These are phyloP conservation scores for Ophiostoma sp. DNA, from an alignment of 2,329 filamentous ascomycete species.

Conservation along the genomic window DNA sequence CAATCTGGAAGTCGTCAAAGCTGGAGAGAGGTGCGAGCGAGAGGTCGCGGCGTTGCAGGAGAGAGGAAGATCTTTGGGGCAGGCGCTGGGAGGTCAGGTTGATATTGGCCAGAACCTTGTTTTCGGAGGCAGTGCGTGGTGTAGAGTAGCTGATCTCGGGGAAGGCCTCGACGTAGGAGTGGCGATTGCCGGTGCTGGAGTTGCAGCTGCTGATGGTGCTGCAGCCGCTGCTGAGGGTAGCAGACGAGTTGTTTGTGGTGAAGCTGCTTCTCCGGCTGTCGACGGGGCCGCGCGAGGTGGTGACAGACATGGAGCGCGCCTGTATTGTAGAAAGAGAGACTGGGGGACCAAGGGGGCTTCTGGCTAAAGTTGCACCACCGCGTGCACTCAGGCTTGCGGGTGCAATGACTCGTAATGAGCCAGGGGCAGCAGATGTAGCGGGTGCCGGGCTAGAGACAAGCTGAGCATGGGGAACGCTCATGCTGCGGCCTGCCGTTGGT, in stretches of 20 bases:
- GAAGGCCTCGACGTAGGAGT: neutral
- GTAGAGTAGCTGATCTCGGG: neutral
- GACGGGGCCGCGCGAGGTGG: neutral
- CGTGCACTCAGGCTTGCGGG: neutral
- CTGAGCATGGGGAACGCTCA: slow-evolving; percentile 11
- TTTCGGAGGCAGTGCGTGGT: too few species aligned
- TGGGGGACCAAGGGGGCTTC: neutral
- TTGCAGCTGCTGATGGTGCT: slow-evolving; percentile 18
- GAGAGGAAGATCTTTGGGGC: slow-evolving; percentile 27
- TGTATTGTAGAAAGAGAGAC: neutral
- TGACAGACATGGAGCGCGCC: neutral
- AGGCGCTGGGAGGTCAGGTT: slow-evolving; percentile 18
- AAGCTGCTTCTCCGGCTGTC: slow-evolving; percentile 21
- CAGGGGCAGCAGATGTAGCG: neutral
- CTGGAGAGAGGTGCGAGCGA: slow-evolving; percentile 22
- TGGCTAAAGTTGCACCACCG: neutral
- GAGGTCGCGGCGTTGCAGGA: slow-evolving; percentile 25
- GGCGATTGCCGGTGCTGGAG: slow-evolving; percentile 11
- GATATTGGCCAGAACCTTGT: neutral
- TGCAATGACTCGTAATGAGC: neutral
- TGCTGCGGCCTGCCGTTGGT: slow-evolving; percentile 11
- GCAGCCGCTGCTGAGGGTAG: slow-evolving; percentile 20
- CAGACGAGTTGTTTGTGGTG: slow-evolving; percentile 18
- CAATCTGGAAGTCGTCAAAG: slow-evolving; percentile 20
- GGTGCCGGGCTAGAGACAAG: neutral